Evolutionary conservation across 805 yeast genomes (phyloP).

Genomic region (Saitoella complicata): DNA sequence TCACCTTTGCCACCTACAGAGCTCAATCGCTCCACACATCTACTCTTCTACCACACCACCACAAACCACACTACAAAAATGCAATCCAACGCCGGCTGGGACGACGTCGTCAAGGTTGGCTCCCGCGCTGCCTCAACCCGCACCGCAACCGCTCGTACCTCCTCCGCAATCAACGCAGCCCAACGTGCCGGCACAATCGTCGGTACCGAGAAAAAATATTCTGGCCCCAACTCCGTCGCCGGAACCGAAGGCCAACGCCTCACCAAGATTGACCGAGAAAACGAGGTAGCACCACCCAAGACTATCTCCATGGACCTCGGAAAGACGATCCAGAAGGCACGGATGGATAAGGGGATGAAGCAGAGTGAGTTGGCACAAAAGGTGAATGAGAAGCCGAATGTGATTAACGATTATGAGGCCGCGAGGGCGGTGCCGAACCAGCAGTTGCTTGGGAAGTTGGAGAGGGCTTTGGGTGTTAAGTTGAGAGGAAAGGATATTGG

Average conservation of each 20-base stretch:
- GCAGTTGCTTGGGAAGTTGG: slow-evolving; percentile 80
- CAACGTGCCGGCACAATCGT: slow-evolving; percentile 82
- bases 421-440: slow-evolving; percentile 95
- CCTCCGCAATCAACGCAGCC: slow-evolving; percentile 75
- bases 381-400: slow-evolving; percentile 88
- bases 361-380: slow-evolving; percentile 95
- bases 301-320: slow-evolving; percentile 77
- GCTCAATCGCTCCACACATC: too few species aligned
- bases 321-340: slow-evolving; percentile 65
- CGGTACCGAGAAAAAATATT: slow-evolving; percentile 86
- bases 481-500: slow-evolving; percentile 94
- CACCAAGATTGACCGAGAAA: slow-evolving; percentile 82
- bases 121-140: slow-evolving; percentile 78
- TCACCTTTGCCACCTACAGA: too few species aligned
- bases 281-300: slow-evolving; percentile 84
- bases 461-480: slow-evolving; percentile 85
- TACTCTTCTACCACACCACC: too few species aligned
- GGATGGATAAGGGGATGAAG: slow-evolving; percentile 75
- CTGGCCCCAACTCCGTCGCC: slow-evolving; percentile 39
- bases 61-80: neutral
- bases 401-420: slow-evolving; percentile 90
- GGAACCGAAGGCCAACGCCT: slow-evolving; percentile 89
- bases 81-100: slow-evolving; percentile 51
- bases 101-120: slow-evolving; percentile 75
- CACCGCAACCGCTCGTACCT: slow-evolving; percentile 62